Base-by-base conservation (phyloP, 495 filamentous ascomycete species). In the Aspergillus heteromorphus region DNA sequence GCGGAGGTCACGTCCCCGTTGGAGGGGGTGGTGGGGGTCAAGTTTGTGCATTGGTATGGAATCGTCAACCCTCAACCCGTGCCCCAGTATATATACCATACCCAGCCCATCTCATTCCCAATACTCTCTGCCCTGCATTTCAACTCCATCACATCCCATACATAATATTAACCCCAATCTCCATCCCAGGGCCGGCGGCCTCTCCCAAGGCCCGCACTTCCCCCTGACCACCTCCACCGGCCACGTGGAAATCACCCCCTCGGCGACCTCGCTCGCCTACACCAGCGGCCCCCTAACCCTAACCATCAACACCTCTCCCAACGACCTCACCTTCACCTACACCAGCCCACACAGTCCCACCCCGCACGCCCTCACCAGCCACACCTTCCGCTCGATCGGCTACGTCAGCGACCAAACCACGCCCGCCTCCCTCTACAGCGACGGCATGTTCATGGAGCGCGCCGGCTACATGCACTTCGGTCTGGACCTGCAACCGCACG, bases 1-100 rank as follows among this genome's bases (percentile, higher is more conserved):
- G 65, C 66, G 14, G 51, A 55, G 49, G 53, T 64, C 17, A 86
- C 82, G 61, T 77, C 81, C n/a, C 75, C 72, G 17, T 69, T 76
- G 40, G 81, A 83, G 45, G 83, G 83, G 43, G 73, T 83, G 16
- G 77, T 86, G 49, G 82, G 82, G 6, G 74, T 85, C 41, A 83
- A 84, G 50, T 72, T 80, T 7, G 82, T 81, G 0, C 85, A 90
- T 60, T 88, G 85, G 82, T 75, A 73, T 38, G 82, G n/a, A n/a
- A n/a, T n/a, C n/a, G n/a, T n/a, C n/a, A n/a, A n/a, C n/a, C n/a
- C n/a, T n/a, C n/a, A n/a, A n/a, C n/a, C n/a, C n/a, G n/a, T n/a
- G n/a, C n/a, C n/a, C n/a, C n/a, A n/a, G n/a, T n/a, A n/a, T n/a
- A n/a, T n/a, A n/a, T n/a, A n/a, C n/a, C n/a, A n/a, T n/a, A n/a